phyloP scores from a whole-genome alignment of 257 asterid genomes.

The Plectranthus barbatus region DNA sequence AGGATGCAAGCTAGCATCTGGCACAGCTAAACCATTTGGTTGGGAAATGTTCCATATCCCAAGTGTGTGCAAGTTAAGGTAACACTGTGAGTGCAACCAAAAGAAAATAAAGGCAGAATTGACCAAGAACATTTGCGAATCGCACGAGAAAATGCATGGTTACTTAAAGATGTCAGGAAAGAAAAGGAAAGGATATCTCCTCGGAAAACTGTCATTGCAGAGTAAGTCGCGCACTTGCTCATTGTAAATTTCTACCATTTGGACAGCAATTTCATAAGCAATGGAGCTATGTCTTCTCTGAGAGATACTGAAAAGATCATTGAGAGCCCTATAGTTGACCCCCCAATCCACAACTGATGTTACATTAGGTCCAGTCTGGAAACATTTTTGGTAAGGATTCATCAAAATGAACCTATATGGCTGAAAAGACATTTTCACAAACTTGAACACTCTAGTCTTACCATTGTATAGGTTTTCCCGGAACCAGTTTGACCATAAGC shows the following conservation, averaged over 20 bases:
- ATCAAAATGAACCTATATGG: constrained; percentile 8
- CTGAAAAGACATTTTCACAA: neutral
- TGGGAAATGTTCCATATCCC: constrained; percentile 91
- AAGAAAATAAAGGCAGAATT: neutral
- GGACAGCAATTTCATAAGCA: constrained; percentile 74
- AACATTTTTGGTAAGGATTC: no score
- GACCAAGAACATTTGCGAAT: neutral
- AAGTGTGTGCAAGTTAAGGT: constrained; percentile 80
- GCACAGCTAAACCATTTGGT: constrained; percentile 95
- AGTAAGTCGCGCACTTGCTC: constrained; percentile 97
- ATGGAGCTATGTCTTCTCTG: constrained; percentile 64
- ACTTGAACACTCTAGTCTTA: constrained; percentile 15
- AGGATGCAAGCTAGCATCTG: constrained; percentile 92
- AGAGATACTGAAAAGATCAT: constrained; percentile 84
- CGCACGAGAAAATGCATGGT: constrained; percentile 7
- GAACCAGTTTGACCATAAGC: constrained; percentile 99
- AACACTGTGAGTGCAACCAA: constrained; percentile 17
- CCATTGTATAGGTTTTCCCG: constrained; percentile 96
- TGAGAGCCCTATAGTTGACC: constrained; percentile 87
- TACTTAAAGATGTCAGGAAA: neutral
- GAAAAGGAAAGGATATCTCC: constrained; percentile 89
- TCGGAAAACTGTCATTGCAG: constrained; percentile 43
- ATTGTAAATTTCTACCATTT: constrained; percentile 94
- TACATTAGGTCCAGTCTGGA: constrained; percentile 76
- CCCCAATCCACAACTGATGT: constrained; percentile 85